phyloP scores from a whole-genome alignment of 1,284 basidiomycete genomes.

The Irpex rosettiformis region DNA sequence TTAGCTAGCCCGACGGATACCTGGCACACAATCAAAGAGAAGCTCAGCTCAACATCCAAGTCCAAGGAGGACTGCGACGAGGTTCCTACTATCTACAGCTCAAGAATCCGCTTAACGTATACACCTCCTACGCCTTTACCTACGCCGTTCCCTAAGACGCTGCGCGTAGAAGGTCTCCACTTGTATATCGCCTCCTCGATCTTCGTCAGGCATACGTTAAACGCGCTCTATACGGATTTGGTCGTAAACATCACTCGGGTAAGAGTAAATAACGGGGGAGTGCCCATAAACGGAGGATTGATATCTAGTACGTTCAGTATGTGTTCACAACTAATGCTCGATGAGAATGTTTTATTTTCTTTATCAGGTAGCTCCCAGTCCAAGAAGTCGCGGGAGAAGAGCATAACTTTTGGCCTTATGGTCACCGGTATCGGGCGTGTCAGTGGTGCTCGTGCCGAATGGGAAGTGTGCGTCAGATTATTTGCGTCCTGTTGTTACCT shows the following conservation, averaged over 20 bases:
- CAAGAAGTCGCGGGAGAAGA: conserved; percentile 35
- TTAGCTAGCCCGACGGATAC: conserved; percentile 7
- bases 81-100: conserved; percentile 30
- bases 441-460: conserved; percentile 50
- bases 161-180: conserved; percentile 67
- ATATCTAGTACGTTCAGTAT: not conserved
- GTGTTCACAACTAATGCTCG: not conserved
- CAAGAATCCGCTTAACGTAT: conserved; percentile 39
- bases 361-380: not conserved
- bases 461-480: conserved; percentile 54
- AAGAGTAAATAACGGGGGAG: conserved; percentile 17
- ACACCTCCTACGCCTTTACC: conserved; percentile 64
- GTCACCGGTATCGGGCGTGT: conserved; percentile 55
- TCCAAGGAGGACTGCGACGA: conserved; percentile 9
- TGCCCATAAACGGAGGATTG: not conserved
- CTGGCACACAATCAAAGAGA: conserved; percentile 3
- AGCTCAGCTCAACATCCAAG: not conserved
- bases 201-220: conserved; percentile 69
- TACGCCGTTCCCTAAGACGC: conserved; percentile 61
- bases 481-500: not conserved
- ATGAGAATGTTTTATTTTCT: not conserved
- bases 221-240: conserved; percentile 67
- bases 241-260: conserved; percentile 47
- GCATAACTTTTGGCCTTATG: conserved; percentile 42
- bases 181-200: conserved; percentile 68